A percentile compares a stretch with the other conserved stretches of the same genome.
phyloP scores from a whole-genome alignment of 257 asterid genomes.

The Nyctanthes arbortristis region DNA sequence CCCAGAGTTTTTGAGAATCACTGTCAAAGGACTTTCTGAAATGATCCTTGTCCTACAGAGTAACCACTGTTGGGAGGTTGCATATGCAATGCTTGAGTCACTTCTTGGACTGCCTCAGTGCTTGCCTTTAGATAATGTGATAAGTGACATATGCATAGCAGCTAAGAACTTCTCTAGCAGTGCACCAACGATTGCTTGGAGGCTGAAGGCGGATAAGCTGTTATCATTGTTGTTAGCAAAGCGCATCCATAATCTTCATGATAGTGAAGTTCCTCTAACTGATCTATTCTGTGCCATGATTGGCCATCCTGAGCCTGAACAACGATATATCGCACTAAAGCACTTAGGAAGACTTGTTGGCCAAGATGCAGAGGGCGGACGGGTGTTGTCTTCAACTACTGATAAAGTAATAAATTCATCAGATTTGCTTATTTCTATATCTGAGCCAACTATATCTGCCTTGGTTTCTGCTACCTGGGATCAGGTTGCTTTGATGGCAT shows the following conservation, averaged over 20 bases:
- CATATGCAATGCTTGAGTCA: constrained; percentile 69
- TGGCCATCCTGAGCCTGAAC: constrained; percentile 95
- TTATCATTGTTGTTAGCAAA: constrained; percentile 58
- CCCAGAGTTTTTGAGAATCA: constrained; percentile 48
- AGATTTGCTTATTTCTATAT: constrained; percentile 37
- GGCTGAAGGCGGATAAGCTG: constrained; percentile 75
- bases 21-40: constrained; percentile 68
- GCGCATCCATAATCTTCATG: constrained; percentile 53
- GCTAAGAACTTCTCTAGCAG: constrained; percentile 56
- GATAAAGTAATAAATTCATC: constrained; percentile 38
- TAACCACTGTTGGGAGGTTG: constrained; percentile 81
- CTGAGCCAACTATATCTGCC: constrained; percentile 49
- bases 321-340: constrained; percentile 79
- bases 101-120: constrained; percentile 62
- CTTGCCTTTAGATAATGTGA: constrained; percentile 53
- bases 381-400: constrained; percentile 35
- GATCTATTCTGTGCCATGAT: constrained; percentile 73
- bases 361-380: constrained; percentile 54
- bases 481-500: constrained; percentile 70
- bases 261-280: constrained; percentile 54
- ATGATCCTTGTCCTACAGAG: constrained; percentile 62
- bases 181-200: constrained; percentile 82
- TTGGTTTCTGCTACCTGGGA: constrained; percentile 85
- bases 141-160: constrained; percentile 56
- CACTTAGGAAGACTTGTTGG: constrained; percentile 77